Base-by-base conservation (phyloP, 805 yeast species). In the Groenewaldozyma salmanticensis region DNA sequence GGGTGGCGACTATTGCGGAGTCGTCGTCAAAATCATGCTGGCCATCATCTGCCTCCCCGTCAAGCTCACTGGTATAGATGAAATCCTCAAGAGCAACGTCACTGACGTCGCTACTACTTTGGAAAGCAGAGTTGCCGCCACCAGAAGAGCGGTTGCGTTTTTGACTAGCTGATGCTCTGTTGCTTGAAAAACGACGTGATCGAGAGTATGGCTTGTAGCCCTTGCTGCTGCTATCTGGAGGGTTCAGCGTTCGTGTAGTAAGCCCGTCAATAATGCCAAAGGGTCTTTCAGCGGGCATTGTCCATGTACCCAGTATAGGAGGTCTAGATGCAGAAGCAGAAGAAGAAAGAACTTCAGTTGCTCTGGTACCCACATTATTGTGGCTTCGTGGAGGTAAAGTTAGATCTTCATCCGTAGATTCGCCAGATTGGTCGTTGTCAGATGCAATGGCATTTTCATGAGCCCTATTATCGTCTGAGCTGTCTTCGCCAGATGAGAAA, bases 221-320 rank as follows among this genome's bases (percentile, higher is more conserved):
- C 31, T 31, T 33, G 4, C 29, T 15, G 24, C 21, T 43, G 19
- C 41, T 34, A 44, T 51, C 51, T 33, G 70, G 66, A 3, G 82
- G 81, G 48, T 75, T 65, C 47, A 90, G 65, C 1, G 94, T 81
- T 42, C 96, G 71, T 0, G 97, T 92, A 0, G 95, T 79, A 22
- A 85, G 71, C 4, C 98, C 98, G 59, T 90, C 97, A 54, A 90
- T 90, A 44, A 90, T 86, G 18, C 96, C 94, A 60, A 83, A 86
- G 1, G 95, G 96, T 52, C 85, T 79, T 42, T 61, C 63, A 39
- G 75, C 75, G 39, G 80, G 75, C 4, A 94, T 80, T 27, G 81
- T 78, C 94, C 96, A 90, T 2, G 95, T 81, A 0, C 96, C 97
- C 43, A 90, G 67, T 21, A 84, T 74, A 2, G 98, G 98, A 3